These are phyloP conservation scores for Acanthamoeba culbertsoni DNA, from an alignment of 208 protist genomes.

Conservation along the genomic window DNA sequence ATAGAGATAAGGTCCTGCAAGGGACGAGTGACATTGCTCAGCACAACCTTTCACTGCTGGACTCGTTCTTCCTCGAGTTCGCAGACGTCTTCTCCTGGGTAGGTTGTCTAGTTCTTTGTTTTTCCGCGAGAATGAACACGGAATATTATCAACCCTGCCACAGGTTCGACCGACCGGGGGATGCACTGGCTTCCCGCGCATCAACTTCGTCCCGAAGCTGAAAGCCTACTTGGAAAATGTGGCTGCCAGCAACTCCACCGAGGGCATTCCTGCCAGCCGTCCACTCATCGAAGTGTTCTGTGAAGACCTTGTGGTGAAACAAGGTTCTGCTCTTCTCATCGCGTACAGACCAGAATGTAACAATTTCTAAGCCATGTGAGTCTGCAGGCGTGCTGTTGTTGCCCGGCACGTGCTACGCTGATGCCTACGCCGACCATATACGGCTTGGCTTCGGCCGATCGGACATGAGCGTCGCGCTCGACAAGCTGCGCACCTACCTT, in stretches of 20 bases:
- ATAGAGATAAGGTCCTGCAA: background rate
- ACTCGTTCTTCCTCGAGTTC: background rate
- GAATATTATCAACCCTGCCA: background rate
- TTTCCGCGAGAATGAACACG: background rate
- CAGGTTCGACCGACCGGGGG: background rate
- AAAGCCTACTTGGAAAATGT: background rate
- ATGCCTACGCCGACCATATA: background rate
- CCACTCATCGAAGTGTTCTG: background rate
- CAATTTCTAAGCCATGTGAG: background rate
- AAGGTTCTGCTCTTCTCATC: background rate
- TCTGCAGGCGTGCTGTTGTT: slow-evolving; percentile 7
- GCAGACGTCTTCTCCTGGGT: background rate
- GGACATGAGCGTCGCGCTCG: background rate
- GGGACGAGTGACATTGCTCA: background rate
- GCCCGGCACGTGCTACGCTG: background rate
- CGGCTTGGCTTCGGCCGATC: background rate
- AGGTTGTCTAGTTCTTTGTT: background rate
- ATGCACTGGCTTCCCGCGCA: background rate
- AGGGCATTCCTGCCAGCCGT: background rate
- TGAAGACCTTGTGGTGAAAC: background rate
- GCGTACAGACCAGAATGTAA: background rate
- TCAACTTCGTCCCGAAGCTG: background rate
- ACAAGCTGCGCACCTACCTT: background rate
- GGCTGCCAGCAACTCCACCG: background rate
- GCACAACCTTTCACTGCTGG: background rate